Percentiles rank a stretch among this genome's conserved stretches.
Evolutionary conservation across 176 grass and related monocot genomes (phyloP).

Genomic region (Oryza rufipogon): DNA sequence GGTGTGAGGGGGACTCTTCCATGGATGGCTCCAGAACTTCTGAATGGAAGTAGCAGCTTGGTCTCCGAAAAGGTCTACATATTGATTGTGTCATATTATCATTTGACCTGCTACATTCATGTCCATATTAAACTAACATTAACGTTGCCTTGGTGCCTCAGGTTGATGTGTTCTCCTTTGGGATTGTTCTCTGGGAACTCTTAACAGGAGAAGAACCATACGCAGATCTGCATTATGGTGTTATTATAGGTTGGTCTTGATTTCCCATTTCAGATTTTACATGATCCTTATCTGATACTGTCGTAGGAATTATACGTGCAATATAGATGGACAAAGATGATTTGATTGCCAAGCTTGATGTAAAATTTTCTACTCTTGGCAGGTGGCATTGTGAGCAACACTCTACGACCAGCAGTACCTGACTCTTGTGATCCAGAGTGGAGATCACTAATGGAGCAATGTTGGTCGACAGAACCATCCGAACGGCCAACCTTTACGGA

Average conservation of each 20-base stretch:
- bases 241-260: slow-evolving; percentile 80
- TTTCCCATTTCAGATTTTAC: background rate
- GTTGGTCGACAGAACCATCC: slow-evolving; percentile 87
- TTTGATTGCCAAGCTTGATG: background rate
- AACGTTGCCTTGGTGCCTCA: slow-evolving; percentile 42
- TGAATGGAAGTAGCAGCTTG: slow-evolving; percentile 89
- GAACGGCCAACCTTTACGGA: slow-evolving; percentile 82
- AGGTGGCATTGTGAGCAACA: slow-evolving; percentile 96
- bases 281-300: background rate
- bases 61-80: slow-evolving; percentile 86
- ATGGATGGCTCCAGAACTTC: slow-evolving; percentile 96
- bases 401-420: slow-evolving; percentile 71
- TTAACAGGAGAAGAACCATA: slow-evolving; percentile 95
- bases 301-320: background rate
- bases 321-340: background rate
- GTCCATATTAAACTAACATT: slow-evolving; percentile 21
- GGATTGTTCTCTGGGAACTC: slow-evolving; percentile 97
- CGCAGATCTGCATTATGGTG: slow-evolving; percentile 92
- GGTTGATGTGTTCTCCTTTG: slow-evolving; percentile 99
- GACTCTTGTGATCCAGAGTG: slow-evolving; percentile 85
- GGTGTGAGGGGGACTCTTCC: slow-evolving; percentile 92
- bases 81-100: background rate
- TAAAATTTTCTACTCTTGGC: slow-evolving; percentile 17
- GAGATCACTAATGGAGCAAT: slow-evolving; percentile 95
- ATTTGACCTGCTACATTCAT: background rate